These are phyloP conservation scores for Lyophyllum decastes DNA, from an alignment of 768 basidiomycete species.

Conservation along the genomic window DNA sequence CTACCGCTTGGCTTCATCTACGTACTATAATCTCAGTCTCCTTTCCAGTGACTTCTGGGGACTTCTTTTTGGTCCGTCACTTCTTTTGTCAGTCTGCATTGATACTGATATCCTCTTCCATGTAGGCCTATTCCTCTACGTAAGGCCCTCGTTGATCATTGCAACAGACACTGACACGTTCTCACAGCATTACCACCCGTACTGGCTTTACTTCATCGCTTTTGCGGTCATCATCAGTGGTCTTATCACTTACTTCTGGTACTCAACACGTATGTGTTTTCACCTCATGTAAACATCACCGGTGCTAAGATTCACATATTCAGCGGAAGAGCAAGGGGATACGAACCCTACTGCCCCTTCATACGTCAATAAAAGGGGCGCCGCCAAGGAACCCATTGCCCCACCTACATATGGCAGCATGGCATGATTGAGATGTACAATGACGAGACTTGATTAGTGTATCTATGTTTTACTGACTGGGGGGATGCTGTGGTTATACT, in stretches of 20 bases:
- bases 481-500: background rate
- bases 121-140: constrained; percentile 54
- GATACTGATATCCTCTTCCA: background rate
- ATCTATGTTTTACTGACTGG: background rate
- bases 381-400: constrained; percentile 4
- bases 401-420: background rate
- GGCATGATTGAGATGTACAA: background rate
- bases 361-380: constrained; percentile 23
- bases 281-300: background rate
- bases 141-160: constrained; percentile 18
- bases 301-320: background rate
- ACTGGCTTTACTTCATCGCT: constrained; percentile 87
- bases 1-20: constrained; percentile 83
- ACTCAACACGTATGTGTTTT: constrained; percentile 67
- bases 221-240: constrained; percentile 72
- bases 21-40: constrained; percentile 82
- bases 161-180: background rate
- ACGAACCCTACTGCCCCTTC: constrained; percentile 19
- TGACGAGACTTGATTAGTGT: background rate
- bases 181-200: constrained; percentile 73
- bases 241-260: constrained; percentile 86
- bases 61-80: constrained; percentile 64
- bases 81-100: constrained; percentile 2
- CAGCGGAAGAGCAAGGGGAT: constrained; percentile 26
- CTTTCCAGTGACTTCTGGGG: constrained; percentile 91